Evolutionary conservation across 192 early-diverging fungal species (phyloP), one percentile per base, ranked within the genome.

Genomic region (Jimgerdemannia lactiflua): DNA sequence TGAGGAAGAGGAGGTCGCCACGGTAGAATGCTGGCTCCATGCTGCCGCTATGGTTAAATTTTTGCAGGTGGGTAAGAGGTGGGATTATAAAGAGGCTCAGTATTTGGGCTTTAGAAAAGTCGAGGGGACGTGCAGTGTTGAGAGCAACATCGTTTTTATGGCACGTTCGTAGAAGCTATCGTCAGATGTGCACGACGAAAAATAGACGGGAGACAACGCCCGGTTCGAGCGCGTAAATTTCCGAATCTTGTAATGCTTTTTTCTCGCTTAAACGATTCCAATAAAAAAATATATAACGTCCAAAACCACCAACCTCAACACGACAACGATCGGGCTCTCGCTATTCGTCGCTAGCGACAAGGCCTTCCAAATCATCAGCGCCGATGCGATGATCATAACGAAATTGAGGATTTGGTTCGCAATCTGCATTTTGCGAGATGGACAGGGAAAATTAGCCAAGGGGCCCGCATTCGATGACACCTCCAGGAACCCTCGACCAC

Each of bases 11-110:
- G 64, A 99, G 89, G 79, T 99, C 97, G 39, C 98, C 98, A 77
- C 95, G 86, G 73, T 92, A 85, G 81, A 98, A 97, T 39, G 97
- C 98, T 41, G 98, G 97, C 78, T 97, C 95, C 98, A 99, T 99
- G 82, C 93, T 94, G 71, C 93, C 98, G 83, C 94, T 94, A 70
- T 3, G 43, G 4, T 67, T 68, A 59, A 14, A 14, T 59, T 59
- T 59, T 59, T 59, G 49, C 14, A 29, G 29, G 6, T 59, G 0
- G 49, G 49, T 10, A 14, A 59, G 6, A 59, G 14, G 8, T 10
- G 14, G 49, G 49, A 29, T 29, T 29, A 29, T 29, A 29, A 29
- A 29, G 29, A 29, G 29, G 29, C 29, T 29, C 29, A 29, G 29
- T 29, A 29, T 29, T 29, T 29, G 29, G 29, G 29, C 29, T 29